Evolutionary conservation across 345 rosid species (phyloP), one percentile per base, ranked within the genome.

Genomic region (Cardamine resedifolia): DNA sequence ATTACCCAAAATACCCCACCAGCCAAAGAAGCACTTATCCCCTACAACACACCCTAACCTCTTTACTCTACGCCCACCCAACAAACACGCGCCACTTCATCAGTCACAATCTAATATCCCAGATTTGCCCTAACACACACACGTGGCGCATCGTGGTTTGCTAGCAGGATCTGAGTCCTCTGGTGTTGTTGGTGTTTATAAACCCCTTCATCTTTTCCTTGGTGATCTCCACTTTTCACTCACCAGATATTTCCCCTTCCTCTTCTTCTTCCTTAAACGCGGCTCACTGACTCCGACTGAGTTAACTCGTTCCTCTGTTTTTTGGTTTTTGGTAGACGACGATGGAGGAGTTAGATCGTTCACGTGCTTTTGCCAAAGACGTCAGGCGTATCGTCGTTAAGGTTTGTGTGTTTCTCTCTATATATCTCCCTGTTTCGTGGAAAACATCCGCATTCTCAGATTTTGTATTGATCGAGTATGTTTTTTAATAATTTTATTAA

Each of bases 351-450:
- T 10, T 85, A 78, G 98, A 95, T 74, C 71, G 77, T 43, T 73
- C 97, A 23, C 92, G 99, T 16, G 87, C 72, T 58, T 95, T 95
- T 63, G 72, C 94, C 67, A 86, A 72, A 78, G 94, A 90, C 60
- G 97, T 88, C 8, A 95, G 90, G 84, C 99, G 99, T 77, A 62
- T 95, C 55, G 88, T 95, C 73, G 80, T 95, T 75, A 95, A 95
- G 97, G 99, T 76, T 50, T 14, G n/a, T 58, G 1, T 49, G 43
- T 45, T 23, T 24, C 58, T 61, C 39, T 50, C 11, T 58, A 1
- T 27, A n/a, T 48, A 6, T 15, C 33, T 31, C 59, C 23, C n/a
- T 58, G 19, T 47, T 15, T 15, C 0, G 23, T 3, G 31, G 63
- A 20, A 15, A 26, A 66, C 69, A 55, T 61, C 24, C 10, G 49